A percentile compares a stretch with the other conserved stretches of the same genome.
Evolutionary conservation across 352 stramenopile genomes (phyloP).

Genomic region (Phytophthora agathidicida): DNA sequence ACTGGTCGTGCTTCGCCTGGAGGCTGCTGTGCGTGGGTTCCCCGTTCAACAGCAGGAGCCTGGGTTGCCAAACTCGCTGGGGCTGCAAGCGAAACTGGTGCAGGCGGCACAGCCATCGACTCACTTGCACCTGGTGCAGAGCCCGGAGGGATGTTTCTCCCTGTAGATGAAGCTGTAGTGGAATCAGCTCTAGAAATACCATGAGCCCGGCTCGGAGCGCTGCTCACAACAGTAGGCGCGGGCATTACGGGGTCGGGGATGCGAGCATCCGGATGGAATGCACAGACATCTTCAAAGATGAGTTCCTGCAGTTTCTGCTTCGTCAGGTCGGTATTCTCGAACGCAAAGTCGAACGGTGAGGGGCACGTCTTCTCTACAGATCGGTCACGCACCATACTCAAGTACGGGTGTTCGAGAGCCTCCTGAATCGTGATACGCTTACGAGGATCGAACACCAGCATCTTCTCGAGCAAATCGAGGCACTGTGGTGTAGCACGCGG

Average conservation of each 20-base stretch:
- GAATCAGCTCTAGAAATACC: conserved; percentile 23
- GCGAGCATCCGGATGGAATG: conserved; percentile 86
- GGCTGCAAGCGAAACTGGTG: conserved; percentile 25
- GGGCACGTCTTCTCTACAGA: conserved; percentile 78
- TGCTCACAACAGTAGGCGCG: conserved; percentile 8
- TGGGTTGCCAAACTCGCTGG: conserved; percentile 12
- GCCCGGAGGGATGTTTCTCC: conserved; percentile 5
- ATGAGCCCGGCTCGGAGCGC: conserved; percentile 19
- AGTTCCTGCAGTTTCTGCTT: conserved; percentile 91
- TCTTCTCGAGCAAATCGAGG: conserved; percentile 92
- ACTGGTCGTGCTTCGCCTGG: conserved; percentile 33
- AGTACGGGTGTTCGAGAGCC: conserved; percentile 79
- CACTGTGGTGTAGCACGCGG: conserved; percentile 79
- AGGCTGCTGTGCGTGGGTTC: conserved; percentile 9
- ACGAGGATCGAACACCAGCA: conserved; percentile 93
- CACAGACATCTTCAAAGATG: conserved; percentile 92
- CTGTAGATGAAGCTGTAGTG: conserved; percentile 16
- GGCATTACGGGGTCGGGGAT: conserved; percentile 45
- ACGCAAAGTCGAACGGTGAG: conserved; percentile 86
- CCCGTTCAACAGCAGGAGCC: conserved; percentile 14
- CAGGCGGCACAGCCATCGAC: conserved; percentile 26
- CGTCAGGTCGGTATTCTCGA: conserved; percentile 90
- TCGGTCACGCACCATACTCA: conserved; percentile 76
- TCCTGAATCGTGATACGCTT: conserved; percentile 86
- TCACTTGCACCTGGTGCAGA: conserved; percentile 21